Conservation (phyloP, 768 basidiomycete species). For the Mycena vitilis region DNA sequence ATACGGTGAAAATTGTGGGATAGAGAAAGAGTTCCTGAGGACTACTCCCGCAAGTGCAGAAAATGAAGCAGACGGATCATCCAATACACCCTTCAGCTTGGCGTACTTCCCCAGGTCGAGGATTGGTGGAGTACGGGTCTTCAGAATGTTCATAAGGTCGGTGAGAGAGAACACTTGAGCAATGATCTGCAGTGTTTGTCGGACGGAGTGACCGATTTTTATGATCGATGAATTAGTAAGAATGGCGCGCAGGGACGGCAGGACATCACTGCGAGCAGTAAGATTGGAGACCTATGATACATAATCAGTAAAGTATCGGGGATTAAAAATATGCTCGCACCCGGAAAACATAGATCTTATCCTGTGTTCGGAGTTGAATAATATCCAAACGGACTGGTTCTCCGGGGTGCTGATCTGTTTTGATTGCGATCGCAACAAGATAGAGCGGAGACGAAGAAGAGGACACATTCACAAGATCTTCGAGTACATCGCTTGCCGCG, state of each 20-base stretch:
- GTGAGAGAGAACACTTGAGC: not conserved
- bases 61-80: not conserved
- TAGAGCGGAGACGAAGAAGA: constrained; percentile 15
- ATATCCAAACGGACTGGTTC: not conserved
- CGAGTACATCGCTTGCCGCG: not conserved
- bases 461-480: not conserved
- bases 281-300: constrained; percentile 1
- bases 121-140: not conserved
- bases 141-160: not conserved
- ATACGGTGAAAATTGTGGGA: not conserved
- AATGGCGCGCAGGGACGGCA: constrained; percentile 9
- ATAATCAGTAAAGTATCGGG: not conserved
- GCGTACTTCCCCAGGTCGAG: constrained; percentile 18
- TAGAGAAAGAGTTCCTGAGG: not conserved
- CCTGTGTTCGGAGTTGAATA: constrained; percentile 8
- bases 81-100: not conserved
- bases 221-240: constrained; percentile 17
- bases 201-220: constrained; percentile 13
- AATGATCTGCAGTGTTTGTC: not conserved
- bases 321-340: no score
- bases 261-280: not conserved
- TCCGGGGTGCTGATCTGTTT: not conserved
- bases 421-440: constrained; percentile 2
- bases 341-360: constrained; percentile 4
- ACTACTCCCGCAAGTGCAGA: constrained; percentile 1